A percentile compares a stretch with the other conserved stretches of the same genome.
Conservation (phyloP, 805 yeast genomes). For the Yarrowia yakushimensis region DNA sequence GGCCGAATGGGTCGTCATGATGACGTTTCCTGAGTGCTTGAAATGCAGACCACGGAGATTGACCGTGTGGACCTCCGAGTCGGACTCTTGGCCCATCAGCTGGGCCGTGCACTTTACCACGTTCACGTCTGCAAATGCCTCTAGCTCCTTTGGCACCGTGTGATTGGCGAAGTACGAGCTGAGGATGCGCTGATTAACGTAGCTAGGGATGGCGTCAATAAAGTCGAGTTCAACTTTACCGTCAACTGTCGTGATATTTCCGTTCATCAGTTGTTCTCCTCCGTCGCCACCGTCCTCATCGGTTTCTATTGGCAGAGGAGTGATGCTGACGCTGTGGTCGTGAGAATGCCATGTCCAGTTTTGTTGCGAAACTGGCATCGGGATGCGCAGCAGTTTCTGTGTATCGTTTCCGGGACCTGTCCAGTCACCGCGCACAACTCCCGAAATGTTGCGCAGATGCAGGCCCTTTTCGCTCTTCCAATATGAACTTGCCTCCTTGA, state of each 20-base stretch:
- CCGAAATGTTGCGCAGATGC: slow-evolving; percentile 15
- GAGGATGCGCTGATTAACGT: not conserved
- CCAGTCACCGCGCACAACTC: slow-evolving; percentile 21
- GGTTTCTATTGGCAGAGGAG: slow-evolving; percentile 9
- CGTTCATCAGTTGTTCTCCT: not conserved
- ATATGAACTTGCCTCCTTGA: not conserved
- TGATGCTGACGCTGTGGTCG: slow-evolving; percentile 4
- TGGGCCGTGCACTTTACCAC: slow-evolving; percentile 23
- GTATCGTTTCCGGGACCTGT: not conserved
- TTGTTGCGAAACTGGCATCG: slow-evolving; percentile 19
- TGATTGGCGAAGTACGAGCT: not conserved
- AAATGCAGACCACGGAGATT: slow-evolving; percentile 39
- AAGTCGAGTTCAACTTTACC: slow-evolving; percentile 28
- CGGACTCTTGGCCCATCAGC: slow-evolving; percentile 30
- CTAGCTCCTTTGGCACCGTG: slow-evolving; percentile 14
- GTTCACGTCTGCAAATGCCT: slow-evolving; percentile 25
- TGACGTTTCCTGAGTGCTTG: slow-evolving; percentile 37
- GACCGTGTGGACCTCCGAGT: slow-evolving; percentile 29
- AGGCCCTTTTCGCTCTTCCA: slow-evolving; percentile 4
- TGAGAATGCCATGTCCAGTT: slow-evolving; percentile 11
- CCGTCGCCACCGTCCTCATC: slow-evolving; percentile 15
- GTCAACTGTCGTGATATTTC: slow-evolving; percentile 2
- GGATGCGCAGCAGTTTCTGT: not conserved
- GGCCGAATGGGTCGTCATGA: slow-evolving; percentile 35
- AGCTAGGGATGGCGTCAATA: slow-evolving; percentile 28